Evolutionary conservation across 2,329 filamentous ascomycete genomes (phyloP).

Genomic region (Fusarium sp.): DNA sequence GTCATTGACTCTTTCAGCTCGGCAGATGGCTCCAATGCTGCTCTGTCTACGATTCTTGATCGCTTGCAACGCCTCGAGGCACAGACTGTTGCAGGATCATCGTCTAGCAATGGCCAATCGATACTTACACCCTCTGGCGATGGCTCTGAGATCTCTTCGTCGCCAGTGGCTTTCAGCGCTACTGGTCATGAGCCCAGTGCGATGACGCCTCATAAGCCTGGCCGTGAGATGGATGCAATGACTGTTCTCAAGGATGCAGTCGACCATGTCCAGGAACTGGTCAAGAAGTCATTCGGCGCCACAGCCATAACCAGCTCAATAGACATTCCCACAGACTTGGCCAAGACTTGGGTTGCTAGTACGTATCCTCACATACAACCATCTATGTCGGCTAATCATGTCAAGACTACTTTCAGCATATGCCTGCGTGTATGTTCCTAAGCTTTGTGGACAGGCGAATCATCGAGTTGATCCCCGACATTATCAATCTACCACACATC

Average conservation of each 20-base stretch:
- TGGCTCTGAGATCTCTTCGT: conserved; percentile 34
- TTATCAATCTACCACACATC: conserved; percentile 47
- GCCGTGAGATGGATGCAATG: conserved; percentile 41
- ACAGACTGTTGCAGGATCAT: conserved; percentile 12
- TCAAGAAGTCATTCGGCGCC: conserved; percentile 36
- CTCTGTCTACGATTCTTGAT: conserved; percentile 48
- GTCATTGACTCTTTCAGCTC: conserved; percentile 29
- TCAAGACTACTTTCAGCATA: conserved; percentile 48
- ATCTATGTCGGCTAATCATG: not conserved
- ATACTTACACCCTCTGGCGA: conserved; percentile 15
- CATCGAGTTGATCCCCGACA: conserved; percentile 49
- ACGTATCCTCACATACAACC: not conserved
- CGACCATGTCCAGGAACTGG: conserved; percentile 45
- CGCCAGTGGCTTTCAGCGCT: conserved; percentile 23
- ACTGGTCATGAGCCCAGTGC: conserved; percentile 19
- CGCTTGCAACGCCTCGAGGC: conserved; percentile 49
- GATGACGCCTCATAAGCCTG: not conserved
- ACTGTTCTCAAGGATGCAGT: conserved; percentile 49
- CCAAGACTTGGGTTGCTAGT: conserved; percentile 49
- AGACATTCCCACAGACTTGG: conserved; percentile 45
- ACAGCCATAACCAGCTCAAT: conserved; percentile 44
- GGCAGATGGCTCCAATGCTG: conserved; percentile 13
- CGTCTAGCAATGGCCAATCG: conserved; percentile 7
- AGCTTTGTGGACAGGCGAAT: conserved; percentile 45
- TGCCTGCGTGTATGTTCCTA: conserved; percentile 48